Evolutionary conservation across 768 basidiomycete genomes (phyloP), one percentile per base, ranked within the genome.

Genomic region (Lyophyllum semitale): DNA sequence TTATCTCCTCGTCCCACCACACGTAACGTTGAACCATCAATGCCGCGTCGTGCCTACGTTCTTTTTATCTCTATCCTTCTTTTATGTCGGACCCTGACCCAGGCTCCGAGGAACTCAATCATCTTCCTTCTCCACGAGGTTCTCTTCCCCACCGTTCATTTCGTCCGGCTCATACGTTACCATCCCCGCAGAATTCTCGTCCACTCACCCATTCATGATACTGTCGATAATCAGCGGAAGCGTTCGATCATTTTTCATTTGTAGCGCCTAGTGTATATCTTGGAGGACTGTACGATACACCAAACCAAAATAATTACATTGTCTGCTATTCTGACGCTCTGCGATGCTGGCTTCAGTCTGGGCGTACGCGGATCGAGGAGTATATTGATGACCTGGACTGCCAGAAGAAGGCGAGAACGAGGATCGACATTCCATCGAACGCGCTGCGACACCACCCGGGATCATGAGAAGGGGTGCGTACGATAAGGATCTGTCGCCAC

Each of bases 21-120:
- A 59, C 58, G 58, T 59, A 59, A 59, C 53, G 51, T 43, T 47
- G 58, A 56, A 53, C 53, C 43, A 52, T 51, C n/a, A 38, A 18
- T 38, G 49, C 51, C 26, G 47, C 54, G 56, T 48, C 47, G 55
- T 15, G 43, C 49, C 57, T 59, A 63, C 57, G 53, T 54, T 63
- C 62, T n/a, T 40, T 59, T 63, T 58, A 48, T 59, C 48, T n/a
- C 17, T 38, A 38, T 38, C 17, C 17, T 55, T 53, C 38, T 47
- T 48, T 38, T 54, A 48, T 15, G 8, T 25, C 27, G 40, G 43
- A 57, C 44, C 47, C 35, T 38, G 49, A 45, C 50, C 44, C 53
- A 51, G 29, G 43, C 50, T 38, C 38, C 58, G 48, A 48, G 49
- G 44, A 44, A 51, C 49, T 26, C 30, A 30, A 30, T 22, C 40